phyloP scores from a whole-genome alignment of 441 rosid genomes.

The Eruca vesicaria region DNA sequence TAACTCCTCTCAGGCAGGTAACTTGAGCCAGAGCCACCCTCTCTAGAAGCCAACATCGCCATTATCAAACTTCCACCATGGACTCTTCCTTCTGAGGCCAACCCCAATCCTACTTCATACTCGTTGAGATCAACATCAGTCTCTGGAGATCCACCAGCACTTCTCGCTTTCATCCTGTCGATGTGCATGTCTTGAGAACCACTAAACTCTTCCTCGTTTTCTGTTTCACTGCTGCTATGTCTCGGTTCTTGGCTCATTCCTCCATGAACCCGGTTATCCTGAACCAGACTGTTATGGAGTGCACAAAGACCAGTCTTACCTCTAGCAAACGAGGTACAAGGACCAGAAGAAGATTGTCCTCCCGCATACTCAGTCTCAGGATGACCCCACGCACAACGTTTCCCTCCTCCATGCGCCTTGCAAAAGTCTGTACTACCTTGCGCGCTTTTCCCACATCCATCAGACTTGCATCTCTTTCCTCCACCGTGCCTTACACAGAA shows the following conservation, averaged over 20 bases:
- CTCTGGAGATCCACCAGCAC: conserved; percentile 32
- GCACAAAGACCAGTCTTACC: conserved; percentile 92
- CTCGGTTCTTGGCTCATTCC: conserved; percentile 66
- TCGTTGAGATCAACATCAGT: conserved; percentile 42
- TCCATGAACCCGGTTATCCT: conserved; percentile 91
- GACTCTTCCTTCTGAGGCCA: conserved; percentile 89
- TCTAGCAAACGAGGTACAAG: conserved; percentile 89
- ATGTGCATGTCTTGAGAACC: conserved; percentile 58
- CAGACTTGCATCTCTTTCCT: conserved; percentile 83
- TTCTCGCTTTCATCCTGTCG: conserved; percentile 43
- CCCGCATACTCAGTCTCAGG: conserved; percentile 65
- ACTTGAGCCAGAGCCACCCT: conserved; percentile 38
- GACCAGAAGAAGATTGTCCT: conserved; percentile 45
- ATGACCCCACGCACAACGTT: conserved; percentile 93
- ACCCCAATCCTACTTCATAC: conserved; percentile 33
- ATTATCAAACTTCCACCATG: conserved; percentile 97
- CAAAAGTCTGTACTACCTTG: conserved; percentile 98
- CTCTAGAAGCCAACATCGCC: conserved; percentile 60
- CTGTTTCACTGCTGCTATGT: conserved; percentile 36
- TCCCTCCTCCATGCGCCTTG: conserved; percentile 99
- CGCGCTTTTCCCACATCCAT: conserved; percentile 93
- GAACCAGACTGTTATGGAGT: conserved; percentile 77
- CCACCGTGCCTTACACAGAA: conserved; percentile 98
- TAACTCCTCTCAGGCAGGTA: conserved; percentile 28
- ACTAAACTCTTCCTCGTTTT: conserved; percentile 53